Conservation (phyloP, 805 yeast genomes). For the Saturnispora saitoi region DNA sequence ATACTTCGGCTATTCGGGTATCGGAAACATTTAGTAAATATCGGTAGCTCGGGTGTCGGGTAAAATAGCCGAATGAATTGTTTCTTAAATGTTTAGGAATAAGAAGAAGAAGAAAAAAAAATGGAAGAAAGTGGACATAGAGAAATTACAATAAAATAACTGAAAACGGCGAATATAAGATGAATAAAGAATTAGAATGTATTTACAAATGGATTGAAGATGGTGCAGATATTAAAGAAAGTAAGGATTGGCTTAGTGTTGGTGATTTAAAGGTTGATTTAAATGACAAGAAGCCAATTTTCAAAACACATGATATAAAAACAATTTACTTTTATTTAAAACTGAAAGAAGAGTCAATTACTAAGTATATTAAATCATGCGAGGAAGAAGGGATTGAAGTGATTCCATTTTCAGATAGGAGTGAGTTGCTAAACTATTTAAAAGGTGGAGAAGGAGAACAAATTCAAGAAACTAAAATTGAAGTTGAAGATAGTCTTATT, state of each 20-base stretch:
- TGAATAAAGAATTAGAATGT: background rate
- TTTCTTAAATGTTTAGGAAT: background rate
- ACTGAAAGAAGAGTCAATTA: conserved; percentile 60
- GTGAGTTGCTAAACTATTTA: conserved; percentile 77
- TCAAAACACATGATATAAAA: conserved; percentile 36
- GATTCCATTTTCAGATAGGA: conserved; percentile 75
- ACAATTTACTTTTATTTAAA: conserved; percentile 74
- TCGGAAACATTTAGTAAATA: background rate
- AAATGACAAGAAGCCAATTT: conserved; percentile 31
- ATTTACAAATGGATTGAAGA: conserved; percentile 3
- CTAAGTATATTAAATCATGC: conserved; percentile 75
- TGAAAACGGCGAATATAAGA: background rate
- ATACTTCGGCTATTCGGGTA: background rate
- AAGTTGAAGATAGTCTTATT: conserved; percentile 42
- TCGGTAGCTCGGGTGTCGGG: background rate
- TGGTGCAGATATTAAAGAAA: conserved; percentile 11
- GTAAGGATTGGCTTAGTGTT: conserved; percentile 37
- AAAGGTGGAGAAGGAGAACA: conserved; percentile 36
- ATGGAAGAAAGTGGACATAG: background rate
- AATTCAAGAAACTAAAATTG: conserved; percentile 18
- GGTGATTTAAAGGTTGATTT: conserved; percentile 23
- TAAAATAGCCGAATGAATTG: background rate
- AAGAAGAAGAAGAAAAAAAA: background rate
- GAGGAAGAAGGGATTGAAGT: conserved; percentile 55
- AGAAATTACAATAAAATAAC: background rate